Evolutionary conservation across 805 yeast species (phyloP).

Genomic region (Jamesozyma piceae): DNA sequence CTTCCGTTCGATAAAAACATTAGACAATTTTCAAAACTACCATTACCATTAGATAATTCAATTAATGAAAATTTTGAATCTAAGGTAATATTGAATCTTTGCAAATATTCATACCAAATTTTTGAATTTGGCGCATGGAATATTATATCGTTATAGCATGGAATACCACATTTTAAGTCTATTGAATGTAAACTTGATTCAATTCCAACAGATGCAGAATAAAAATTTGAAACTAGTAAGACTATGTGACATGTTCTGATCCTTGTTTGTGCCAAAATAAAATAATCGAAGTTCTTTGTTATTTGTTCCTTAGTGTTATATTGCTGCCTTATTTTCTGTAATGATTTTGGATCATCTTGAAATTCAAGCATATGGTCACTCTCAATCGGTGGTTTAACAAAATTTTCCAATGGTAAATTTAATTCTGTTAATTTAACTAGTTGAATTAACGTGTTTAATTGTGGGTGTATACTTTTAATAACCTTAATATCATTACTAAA

Average conservation of each 20-base stretch:
- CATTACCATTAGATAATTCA: conserved; percentile 47
- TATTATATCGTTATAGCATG: conserved; percentile 49
- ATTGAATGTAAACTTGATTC: conserved; percentile 37
- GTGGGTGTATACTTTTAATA: conserved; percentile 69
- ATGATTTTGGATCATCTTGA: conserved; percentile 35
- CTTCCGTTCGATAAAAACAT: conserved; percentile 37
- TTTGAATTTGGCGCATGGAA: conserved; percentile 45
- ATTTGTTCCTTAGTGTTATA: conserved; percentile 25
- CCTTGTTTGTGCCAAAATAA: conserved; percentile 65
- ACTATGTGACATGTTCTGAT: conserved; percentile 65
- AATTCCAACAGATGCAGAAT: conserved; percentile 39
- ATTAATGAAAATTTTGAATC: conserved; percentile 48
- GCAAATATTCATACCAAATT: conserved; percentile 43
- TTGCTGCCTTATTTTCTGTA: conserved; percentile 32
- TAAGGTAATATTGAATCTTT: conserved; percentile 31
- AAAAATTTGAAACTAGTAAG: conserved; percentile 47
- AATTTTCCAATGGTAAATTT: conserved; percentile 46
- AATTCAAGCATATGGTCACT: conserved; percentile 36
- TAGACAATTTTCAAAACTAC: conserved; percentile 37
- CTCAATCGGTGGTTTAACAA: conserved; percentile 34
- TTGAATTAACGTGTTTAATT: conserved; percentile 69
- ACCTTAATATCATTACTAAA: conserved; percentile 60
- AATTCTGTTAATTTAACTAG: conserved; percentile 69
- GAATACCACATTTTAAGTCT: conserved; percentile 56
- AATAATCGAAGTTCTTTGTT: conserved; percentile 37